phyloP scores from a whole-genome alignment of 305 asterid genomes.

The Fraxinus angustifolia region DNA sequence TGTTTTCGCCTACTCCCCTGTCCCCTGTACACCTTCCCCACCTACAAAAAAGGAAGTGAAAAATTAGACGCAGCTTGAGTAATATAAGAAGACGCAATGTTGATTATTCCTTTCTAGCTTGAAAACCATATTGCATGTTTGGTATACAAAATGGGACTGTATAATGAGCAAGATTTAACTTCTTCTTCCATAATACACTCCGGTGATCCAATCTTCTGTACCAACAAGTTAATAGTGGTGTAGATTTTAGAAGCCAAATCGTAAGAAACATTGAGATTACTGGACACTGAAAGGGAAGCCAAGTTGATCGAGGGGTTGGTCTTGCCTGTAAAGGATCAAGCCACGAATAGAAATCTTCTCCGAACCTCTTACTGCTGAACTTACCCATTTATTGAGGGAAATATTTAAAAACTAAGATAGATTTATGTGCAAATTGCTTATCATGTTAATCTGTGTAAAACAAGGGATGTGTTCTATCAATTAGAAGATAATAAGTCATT shows the following conservation, averaged over 20 bases:
- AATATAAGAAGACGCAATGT: neutral
- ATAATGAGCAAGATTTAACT: neutral
- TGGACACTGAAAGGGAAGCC: neutral
- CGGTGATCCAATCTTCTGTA: neutral
- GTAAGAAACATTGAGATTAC: neutral
- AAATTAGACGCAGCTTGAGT: neutral
- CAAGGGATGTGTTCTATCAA: neutral
- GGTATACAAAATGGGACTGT: neutral
- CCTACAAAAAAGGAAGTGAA: neutral
- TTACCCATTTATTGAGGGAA: neutral
- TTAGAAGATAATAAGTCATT: neutral
- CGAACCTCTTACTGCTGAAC: neutral
- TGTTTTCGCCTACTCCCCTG: neutral
- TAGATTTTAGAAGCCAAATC: neutral
- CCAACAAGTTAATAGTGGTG: neutral
- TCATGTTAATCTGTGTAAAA: neutral
- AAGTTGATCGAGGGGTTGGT: neutral
- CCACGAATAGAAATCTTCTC: neutral
- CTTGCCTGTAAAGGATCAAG: neutral
- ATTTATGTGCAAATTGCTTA: neutral
- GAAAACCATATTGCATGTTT: neutral
- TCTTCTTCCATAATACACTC: neutral
- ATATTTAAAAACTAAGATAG: neutral
- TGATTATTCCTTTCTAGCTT: neutral
- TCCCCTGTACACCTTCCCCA: neutral